Evolutionary conservation across 2,329 filamentous ascomycete species (phyloP), one percentile per base, ranked within the genome.

Genomic region (Sarocladium oryzae): DNA sequence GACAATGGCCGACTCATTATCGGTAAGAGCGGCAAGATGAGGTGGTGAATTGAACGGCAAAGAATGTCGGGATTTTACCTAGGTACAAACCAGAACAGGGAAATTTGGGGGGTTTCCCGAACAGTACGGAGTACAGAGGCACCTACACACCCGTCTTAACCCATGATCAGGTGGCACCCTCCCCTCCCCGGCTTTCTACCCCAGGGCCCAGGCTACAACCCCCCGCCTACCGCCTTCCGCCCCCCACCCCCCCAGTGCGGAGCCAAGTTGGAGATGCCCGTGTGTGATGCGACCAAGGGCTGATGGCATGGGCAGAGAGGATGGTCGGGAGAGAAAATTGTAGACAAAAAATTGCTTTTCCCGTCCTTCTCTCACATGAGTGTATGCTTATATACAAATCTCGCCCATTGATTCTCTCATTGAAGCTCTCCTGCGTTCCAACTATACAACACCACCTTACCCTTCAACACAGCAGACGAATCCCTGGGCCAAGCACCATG

Each of bases 151-250:
- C n/a, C n/a, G n/a, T n/a, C n/a, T n/a, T n/a, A n/a, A n/a, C n/a
- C n/a, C n/a, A n/a, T n/a, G n/a, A n/a, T n/a, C n/a, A n/a, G n/a
- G n/a, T n/a, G n/a, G n/a, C n/a, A n/a, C n/a, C n/a, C n/a, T n/a
- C n/a, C n/a, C n/a, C n/a, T n/a, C 24, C 40, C 24, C 40, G 40
- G 40, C 21, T 26, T 45, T 45, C 28, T 4, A 45, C 40, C 40
- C 40, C 21, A 30, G 24, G 23, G n/a, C 28, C n/a, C 24, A n/a
- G n/a, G n/a, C n/a, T n/a, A n/a, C n/a, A n/a, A n/a, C n/a, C n/a
- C n/a, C n/a, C n/a, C n/a, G n/a, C n/a, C n/a, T n/a, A n/a, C n/a
- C n/a, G n/a, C n/a, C n/a, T n/a, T n/a, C n/a, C n/a, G n/a, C n/a
- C n/a, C n/a, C n/a, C 40, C 40, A 21, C 40, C 4, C 40, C 21